Evolutionary conservation across 192 early-diverging fungal species (phyloP), one percentile per base, ranked within the genome.

Genomic region (Spizellomyces punctatus): DNA sequence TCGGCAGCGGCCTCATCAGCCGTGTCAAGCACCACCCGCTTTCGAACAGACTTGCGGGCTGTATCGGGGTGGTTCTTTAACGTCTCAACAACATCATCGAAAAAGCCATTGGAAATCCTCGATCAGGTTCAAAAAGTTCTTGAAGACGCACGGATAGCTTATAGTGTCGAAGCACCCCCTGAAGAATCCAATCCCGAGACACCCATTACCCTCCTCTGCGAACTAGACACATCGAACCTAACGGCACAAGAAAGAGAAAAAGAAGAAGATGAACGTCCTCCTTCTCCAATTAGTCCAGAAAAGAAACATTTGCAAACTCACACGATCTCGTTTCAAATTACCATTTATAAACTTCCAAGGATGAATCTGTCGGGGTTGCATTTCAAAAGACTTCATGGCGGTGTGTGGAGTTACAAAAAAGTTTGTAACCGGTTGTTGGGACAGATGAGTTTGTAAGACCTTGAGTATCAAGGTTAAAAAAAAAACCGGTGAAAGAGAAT

Each of bases 331-430:
- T 80, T 84, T 55, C 81, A 84, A 65, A 73, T 85, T 21, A 75
- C 82, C 44, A 76, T 85, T 42, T 78, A 66, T 71, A 74, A 70
- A 36, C 63, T 85, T 14, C 79, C 81, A 44, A 41, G 73, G 22
- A 57, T 76, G 62, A 67, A 61, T 54, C 64, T 74, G 12, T 64
- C 65, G 44, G 82, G 79, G 10, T 36, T 85, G 17, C 83, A 85
- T 54, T 85, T 85, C 56, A 84, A 84, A 64, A 49, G 83, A 43
- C 17, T 83, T 5, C 52, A 65, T 47, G 83, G 83, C 10, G 83
- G 83, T 10, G 77, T 85, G 12, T 85, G 83, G 83, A 85, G 67
- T 46, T 85, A 85, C 72, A 85, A 85, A 64, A 84, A 81, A 68
- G 63, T 84, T 16, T 85, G 83, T 54, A 82, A 72, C 56, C 79